Evolutionary conservation across 2,329 filamentous ascomycete genomes (phyloP).

Genomic region (Exophiala xenobiotica): DNA sequence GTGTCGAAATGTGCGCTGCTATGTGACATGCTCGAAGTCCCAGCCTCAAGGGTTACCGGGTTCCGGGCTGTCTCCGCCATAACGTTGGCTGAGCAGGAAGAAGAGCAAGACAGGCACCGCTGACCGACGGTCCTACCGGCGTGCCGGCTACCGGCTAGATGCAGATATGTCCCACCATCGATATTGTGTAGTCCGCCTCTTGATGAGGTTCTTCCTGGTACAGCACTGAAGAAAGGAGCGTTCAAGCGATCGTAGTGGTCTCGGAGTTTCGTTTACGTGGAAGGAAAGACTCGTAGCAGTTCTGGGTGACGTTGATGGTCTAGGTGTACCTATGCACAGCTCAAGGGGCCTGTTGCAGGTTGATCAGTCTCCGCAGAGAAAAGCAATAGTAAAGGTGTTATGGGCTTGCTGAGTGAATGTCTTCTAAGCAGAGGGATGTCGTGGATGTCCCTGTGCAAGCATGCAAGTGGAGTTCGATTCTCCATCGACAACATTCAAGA

Average conservation of each 20-base stretch:
- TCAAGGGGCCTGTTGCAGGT: background rate
- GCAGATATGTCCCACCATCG: conserved; percentile 7
- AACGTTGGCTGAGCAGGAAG: background rate
- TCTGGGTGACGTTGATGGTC: background rate
- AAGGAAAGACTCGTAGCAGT: background rate
- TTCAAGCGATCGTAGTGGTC: conserved; percentile 6
- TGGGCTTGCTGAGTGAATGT: conserved; percentile 6
- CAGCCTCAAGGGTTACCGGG: background rate
- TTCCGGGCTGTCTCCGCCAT: conserved; percentile 15
- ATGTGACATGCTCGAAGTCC: background rate
- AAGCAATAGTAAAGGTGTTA: background rate
- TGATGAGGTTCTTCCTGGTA: conserved; percentile 3
- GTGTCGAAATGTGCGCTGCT: conserved; percentile 5
- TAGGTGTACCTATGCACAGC: background rate
- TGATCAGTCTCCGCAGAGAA: background rate
- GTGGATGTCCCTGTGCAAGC: conserved; percentile 1
- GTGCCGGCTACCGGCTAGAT: conserved; percentile 1
- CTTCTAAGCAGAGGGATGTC: conserved; percentile 13
- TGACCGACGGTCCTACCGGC: background rate
- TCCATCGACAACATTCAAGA: too few species aligned
- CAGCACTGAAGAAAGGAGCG: background rate
- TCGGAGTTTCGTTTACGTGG: background rate
- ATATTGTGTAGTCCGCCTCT: conserved; percentile 8
- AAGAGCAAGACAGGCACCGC: conserved; percentile 1
- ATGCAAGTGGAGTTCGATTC: conserved; percentile 9